phyloP scores from a whole-genome alignment of 1,284 basidiomycete genomes.

The Meripilus lineatus region DNA sequence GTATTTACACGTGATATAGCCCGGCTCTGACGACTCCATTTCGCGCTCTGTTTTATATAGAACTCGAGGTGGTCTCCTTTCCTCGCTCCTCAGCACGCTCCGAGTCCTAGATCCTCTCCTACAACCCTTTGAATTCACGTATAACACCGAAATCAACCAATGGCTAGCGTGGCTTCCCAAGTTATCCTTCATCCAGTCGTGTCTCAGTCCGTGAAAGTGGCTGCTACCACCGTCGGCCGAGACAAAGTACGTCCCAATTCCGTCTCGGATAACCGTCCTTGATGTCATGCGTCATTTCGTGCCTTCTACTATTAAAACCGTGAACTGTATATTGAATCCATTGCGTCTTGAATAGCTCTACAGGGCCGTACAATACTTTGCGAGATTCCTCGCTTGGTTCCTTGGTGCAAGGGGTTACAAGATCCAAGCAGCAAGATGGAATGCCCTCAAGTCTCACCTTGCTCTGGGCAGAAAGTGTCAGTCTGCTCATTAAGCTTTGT shows the following conservation, averaged over 20 bases:
- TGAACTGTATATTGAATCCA: too few species aligned
- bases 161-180: constrained; percentile 69
- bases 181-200: constrained; percentile 81
- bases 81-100: constrained; percentile 2
- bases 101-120: neutral
- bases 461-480: constrained; percentile 76
- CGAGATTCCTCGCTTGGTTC: constrained; percentile 89
- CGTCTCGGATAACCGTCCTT: neutral
- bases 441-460: constrained; percentile 76
- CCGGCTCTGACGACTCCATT: constrained; percentile 2
- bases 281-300: neutral
- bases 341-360: constrained; percentile 66
- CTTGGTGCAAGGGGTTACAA: constrained; percentile 61
- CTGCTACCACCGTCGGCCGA: constrained; percentile 78
- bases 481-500: constrained; percentile 24
- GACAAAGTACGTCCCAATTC: constrained; percentile 68
- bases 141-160: constrained; percentile 27
- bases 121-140: constrained; percentile 3
- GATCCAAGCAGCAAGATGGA: constrained; percentile 67
- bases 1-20: constrained; percentile 17
- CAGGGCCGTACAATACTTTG: constrained; percentile 88
- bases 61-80: constrained; percentile 1
- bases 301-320: too few species aligned
- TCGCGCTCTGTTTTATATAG: constrained; percentile 12
- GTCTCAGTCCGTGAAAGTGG: constrained; percentile 72